A percentile compares a stretch with the other conserved stretches of the same genome.
phyloP scores from a whole-genome alignment of 2,329 filamentous ascomycete genomes.

The Fusarium poae region DNA sequence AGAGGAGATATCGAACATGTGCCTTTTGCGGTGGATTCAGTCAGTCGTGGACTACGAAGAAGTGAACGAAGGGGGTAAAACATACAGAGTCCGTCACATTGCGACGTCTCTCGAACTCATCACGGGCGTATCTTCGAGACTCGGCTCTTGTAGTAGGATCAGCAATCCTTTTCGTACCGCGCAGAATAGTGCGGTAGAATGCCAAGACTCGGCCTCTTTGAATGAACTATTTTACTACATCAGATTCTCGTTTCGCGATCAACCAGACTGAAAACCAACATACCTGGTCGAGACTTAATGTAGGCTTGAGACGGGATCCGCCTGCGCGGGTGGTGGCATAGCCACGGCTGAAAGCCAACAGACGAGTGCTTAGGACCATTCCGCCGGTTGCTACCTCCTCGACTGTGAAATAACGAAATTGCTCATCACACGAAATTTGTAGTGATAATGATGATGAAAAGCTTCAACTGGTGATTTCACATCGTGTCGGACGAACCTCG shows the following conservation, averaged over 20 bases:
- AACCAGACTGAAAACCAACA: neutral
- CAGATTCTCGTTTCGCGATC: conserved; percentile 8
- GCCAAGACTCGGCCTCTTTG: conserved; percentile 67
- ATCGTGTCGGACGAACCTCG: conserved; percentile 38
- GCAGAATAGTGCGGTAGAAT: conserved; percentile 70
- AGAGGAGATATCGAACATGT: conserved; percentile 73
- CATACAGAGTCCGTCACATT: conserved; percentile 68
- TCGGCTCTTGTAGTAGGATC: conserved; percentile 67
- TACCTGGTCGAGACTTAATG: conserved; percentile 72
- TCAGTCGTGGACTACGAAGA: conserved; percentile 14
- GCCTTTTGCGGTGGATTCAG: conserved; percentile 56
- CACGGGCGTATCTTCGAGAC: conserved; percentile 67
- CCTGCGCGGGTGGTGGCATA: conserved; percentile 53
- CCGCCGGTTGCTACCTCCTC: conserved; percentile 43
- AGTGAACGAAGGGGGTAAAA: conserved; percentile 14
- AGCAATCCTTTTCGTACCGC: conserved; percentile 65
- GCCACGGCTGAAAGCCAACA: conserved; percentile 52
- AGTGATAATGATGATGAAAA: conserved; percentile 35
- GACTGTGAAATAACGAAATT: conserved; percentile 11
- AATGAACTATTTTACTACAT: conserved; percentile 63
- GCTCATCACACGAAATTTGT: conserved; percentile 17
- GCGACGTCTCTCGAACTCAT: conserved; percentile 72
- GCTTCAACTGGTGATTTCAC: conserved; percentile 30
- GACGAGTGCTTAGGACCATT: conserved; percentile 47
- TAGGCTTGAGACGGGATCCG: conserved; percentile 51